These are phyloP conservation scores for Moesziomyces sp. DNA, from an alignment of 1,284 basidiomycete species.

Conservation along the genomic window DNA sequence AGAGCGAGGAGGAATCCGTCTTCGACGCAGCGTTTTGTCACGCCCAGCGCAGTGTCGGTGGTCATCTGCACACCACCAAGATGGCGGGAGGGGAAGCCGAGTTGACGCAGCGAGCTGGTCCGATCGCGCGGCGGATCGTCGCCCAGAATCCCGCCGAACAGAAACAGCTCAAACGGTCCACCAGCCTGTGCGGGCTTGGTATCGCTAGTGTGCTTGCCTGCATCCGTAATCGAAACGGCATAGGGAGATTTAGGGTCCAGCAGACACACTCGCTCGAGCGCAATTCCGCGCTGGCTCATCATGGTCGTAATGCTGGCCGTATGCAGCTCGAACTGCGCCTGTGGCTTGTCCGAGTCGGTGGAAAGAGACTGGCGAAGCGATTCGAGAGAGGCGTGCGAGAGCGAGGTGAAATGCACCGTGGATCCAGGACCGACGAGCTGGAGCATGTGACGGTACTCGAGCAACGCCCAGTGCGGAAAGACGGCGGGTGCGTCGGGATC, in stretches of 20 bases:
- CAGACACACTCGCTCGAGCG: conserved; percentile 69
- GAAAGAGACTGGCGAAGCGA: conserved; percentile 71
- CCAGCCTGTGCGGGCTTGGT: conserved; percentile 24
- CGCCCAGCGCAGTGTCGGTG: conserved; percentile 93
- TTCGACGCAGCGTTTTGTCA: conserved; percentile 86
- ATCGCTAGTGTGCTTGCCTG: conserved; percentile 39
- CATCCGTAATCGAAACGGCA: conserved; percentile 53
- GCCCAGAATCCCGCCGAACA: conserved; percentile 72
- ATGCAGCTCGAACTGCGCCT: conserved; percentile 72
- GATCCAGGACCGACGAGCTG: conserved; percentile 76
- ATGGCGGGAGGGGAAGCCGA: conserved; percentile 79
- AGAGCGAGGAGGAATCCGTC: conserved; percentile 69
- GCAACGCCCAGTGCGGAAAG: conserved; percentile 64
- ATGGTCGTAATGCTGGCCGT: conserved; percentile 76
- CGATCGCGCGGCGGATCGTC: conserved; percentile 87
- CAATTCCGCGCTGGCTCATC: conserved; percentile 72
- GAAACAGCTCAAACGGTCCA: conserved; percentile 56
- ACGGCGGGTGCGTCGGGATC: conserved; percentile 56
- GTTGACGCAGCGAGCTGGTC: conserved; percentile 83
- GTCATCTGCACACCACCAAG: conserved; percentile 86
- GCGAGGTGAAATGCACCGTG: conserved; percentile 82
- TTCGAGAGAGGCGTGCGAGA: conserved; percentile 77
- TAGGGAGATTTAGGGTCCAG: conserved; percentile 61
- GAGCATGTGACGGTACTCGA: conserved; percentile 81
- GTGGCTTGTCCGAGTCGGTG: conserved; percentile 16